Evolutionary conservation across 2,329 filamentous ascomycete genomes (phyloP), one percentile per base, ranked within the genome.

Genomic region (Cladosporium oxysporum): DNA sequence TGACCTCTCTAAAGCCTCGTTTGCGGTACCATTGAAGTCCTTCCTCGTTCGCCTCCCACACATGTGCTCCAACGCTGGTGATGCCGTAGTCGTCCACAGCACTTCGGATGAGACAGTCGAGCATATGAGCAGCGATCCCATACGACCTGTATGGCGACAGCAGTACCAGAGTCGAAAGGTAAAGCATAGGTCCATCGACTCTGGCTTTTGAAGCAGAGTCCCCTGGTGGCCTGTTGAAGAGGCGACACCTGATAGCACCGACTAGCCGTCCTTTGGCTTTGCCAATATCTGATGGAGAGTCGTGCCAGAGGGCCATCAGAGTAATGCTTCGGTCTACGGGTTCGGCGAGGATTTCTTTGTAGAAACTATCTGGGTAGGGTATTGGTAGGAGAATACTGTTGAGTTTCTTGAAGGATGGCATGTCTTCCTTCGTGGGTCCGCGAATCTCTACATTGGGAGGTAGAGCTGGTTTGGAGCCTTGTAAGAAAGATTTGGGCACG

Each of bases 21-120:
- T 84, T 83, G 53, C 75, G 73, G 76, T 90, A 90, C 87, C 87
- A 90, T 58, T 81, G 79, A 69, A 87, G 71, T 0, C 82, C 87
- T 58, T 88, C 86, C 21, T 82, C 79, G 65, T 89, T 89, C 26
- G 82, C 83, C 69, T 87, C 86, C 82, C 88, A 89, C 0, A 89
- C 87, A 75, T 90, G 87, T 12, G 87, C 87, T 2, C 84, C 86
- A 23, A 89, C 82, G 16, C 77, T 79, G 12, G 75, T 76, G 29
- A 85, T 82, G 29, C 82, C 81, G 68, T 87, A 83, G 64, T 83
- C 77, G 35, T 79, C 78, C 5, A 83, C 79, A 11, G 76, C 77
- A 5, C 69, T 71, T 23, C 66, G 67, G 12, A 71, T 70, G 12
- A 83, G 69, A 2, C 69, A 68, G 5, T 78, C 72, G 8, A 90